A percentile compares a stretch with the other conserved stretches of the same genome.
phyloP scores from a whole-genome alignment of 805 yeast species.

The Saccharomycopsis fibuligera region DNA sequence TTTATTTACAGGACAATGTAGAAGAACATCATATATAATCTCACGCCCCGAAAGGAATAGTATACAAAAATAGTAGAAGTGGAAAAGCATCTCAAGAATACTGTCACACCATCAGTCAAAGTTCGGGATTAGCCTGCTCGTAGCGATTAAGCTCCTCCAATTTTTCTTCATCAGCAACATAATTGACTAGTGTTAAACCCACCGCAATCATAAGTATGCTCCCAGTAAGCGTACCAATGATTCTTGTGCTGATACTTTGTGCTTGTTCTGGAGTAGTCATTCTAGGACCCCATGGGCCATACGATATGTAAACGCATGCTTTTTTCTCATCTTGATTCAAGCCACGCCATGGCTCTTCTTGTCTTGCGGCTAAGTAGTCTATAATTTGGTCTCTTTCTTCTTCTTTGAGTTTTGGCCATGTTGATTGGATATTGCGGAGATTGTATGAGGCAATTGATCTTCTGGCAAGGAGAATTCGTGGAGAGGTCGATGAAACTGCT shows the following conservation, averaged over 20 bases:
- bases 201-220: slow-evolving; percentile 14
- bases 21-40: too few relatives aligned
- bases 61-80: too few relatives aligned
- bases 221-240: slow-evolving; percentile 12
- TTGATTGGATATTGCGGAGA: slow-evolving; percentile 26
- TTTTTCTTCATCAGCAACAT: slow-evolving; percentile 27
- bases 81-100: too few relatives aligned
- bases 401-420: slow-evolving; percentile 30
- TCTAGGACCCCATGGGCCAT: slow-evolving; percentile 62
- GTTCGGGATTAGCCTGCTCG: slow-evolving; percentile 15
- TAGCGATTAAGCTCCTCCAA: slow-evolving; percentile 10
- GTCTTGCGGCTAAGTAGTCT: slow-evolving; percentile 32
- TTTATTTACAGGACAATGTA: too few relatives aligned
- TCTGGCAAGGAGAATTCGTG: neutral
- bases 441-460: slow-evolving; percentile 20
- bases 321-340: slow-evolving; percentile 47
- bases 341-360: slow-evolving; percentile 31
- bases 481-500: too few relatives aligned
- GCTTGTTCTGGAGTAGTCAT: slow-evolving; percentile 27
- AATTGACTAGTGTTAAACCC: slow-evolving; percentile 31
- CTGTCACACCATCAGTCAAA: too few relatives aligned
- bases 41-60: too few relatives aligned
- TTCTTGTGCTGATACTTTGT: slow-evolving; percentile 3
- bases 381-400: slow-evolving; percentile 33
- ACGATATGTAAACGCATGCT: slow-evolving; percentile 52